Evolutionary conservation across 768 basidiomycete species (phyloP), one percentile per base, ranked within the genome.

Genomic region (Suillus clintonianus): DNA sequence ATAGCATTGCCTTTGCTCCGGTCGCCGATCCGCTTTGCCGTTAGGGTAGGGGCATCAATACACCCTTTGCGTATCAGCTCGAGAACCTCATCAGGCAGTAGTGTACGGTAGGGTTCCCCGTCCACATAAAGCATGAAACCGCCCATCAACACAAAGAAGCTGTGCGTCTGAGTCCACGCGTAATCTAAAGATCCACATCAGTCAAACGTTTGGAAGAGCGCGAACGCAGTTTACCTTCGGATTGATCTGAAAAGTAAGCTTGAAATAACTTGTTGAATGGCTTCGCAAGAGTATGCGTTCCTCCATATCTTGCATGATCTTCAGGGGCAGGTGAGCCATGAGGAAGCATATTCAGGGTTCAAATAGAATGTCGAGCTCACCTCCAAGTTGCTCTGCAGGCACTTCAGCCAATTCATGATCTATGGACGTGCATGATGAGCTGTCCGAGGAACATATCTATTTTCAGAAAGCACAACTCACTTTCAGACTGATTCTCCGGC

Each of bases 1-100:
- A 81, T 58, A 2, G 60, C 61, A 54, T 79, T 74, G 4, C 73
- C 76, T 66, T 80, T 80, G 68, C 70, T 72, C 37, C 62, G 65
- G 62, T 75, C 70, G 27, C n/a, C 17, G 51, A 76, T 72, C 1
- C 65, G 64, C n/a, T 42, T 45, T 15, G 65, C 62, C 19, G 63
- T 48, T 39, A 70, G 24, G 4, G 11, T 53, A 60, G 19, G 47
- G 54, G 59, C 45, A 34, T 45, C 42, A 34, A 48, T 61, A 45
- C 5, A 11, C 1, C 30, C 30, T 2, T 19, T 30, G 1, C 10
- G 1, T 42, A 24, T 24, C 22, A 8, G 61, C 7, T 22, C n/a
- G 55, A 27, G 11, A 10, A 39, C 60, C 15, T 54, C 15, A 6
- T 43, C 14, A 32, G 50, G 41, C n/a, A 22, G 34, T n/a, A 55